Evolutionary conservation across 129 eudicot genomes (phyloP).

Genomic region (Mikania micrantha): DNA sequence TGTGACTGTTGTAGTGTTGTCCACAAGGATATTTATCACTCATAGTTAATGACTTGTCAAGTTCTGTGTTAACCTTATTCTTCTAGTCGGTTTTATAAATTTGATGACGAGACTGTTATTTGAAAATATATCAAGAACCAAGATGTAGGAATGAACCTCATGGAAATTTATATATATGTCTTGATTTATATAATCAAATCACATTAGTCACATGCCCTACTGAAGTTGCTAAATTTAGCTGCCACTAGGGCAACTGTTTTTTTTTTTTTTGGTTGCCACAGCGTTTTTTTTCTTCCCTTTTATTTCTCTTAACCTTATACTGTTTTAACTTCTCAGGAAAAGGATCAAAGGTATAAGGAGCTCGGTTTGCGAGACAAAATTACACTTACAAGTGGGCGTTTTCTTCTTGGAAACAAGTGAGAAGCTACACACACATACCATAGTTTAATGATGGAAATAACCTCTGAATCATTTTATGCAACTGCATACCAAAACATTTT

Average conservation of each 20-base stretch:
- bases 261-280: too few species aligned
- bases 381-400: slow-evolving; percentile 96
- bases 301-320: background rate
- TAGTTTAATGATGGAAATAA: too few species aligned
- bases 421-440: slow-evolving; percentile 5
- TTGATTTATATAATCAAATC: background rate
- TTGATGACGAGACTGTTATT: background rate
- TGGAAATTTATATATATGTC: background rate
- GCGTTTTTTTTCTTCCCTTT: background rate
- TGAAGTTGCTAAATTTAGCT: background rate
- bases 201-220: background rate
- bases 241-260: background rate
- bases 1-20: too few species aligned
- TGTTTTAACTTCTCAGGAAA: slow-evolving; percentile 47
- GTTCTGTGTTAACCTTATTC: too few species aligned
- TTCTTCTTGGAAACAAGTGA: slow-evolving; percentile 96
- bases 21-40: too few species aligned
- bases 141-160: background rate
- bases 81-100: background rate
- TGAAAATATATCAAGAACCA: background rate
- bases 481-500: too few species aligned
- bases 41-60: too few species aligned
- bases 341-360: slow-evolving; percentile 98
- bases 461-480: background rate
- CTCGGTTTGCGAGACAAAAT: slow-evolving; percentile 93